Evolutionary conservation across 352 stramenopile species (phyloP), one percentile per base, ranked within the genome.

Genomic region (Globisporangium mamillatum): DNA sequence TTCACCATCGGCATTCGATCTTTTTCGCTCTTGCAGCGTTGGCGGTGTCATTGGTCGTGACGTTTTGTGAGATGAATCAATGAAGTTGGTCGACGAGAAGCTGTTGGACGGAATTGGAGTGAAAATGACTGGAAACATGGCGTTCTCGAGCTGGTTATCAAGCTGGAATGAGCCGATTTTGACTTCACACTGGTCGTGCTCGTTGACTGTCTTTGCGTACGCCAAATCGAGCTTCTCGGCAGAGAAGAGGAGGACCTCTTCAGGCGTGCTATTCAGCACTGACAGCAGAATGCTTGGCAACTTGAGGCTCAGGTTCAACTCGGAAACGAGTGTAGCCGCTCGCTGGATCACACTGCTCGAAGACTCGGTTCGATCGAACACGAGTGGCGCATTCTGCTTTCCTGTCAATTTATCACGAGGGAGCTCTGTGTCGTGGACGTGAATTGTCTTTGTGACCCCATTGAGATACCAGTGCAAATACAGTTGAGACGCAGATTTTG

Each of bases 381-480:
- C 36, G 0, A 48, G 56, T 0, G 68, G 64, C 4, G 63, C 64
- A 20, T 75, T 73, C 9, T 86, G 70, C 46, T 90, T 79, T 22
- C 86, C 82, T 34, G 85, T 91, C 24, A 91, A 73, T 44, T 90
- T 89, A 44, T 94, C 81, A 0, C 79, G 73, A 9, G 81, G 75
- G 1, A 91, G 72, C 29, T 86, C 72, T 0, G 72, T 79, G 65
- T 94, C 86, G 66, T 93, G 82, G 20, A 93, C 63, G 27, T 93
- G 84, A 60, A 96, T 76, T 0, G 88, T 93, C 70, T 94, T 96
- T 6, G 88, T 96, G 6, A 93, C 69, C 0, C 85, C 86, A 48
- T 96, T 81, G 1, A 96, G 74, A 41, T 95, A 91, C 85, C 86
- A 93, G 57, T 92, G 84, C 9, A 96, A 70, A 53, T 87, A 94